phyloP scores from a whole-genome alignment of 352 stramenopile species.

The Phytophthora pini region DNA sequence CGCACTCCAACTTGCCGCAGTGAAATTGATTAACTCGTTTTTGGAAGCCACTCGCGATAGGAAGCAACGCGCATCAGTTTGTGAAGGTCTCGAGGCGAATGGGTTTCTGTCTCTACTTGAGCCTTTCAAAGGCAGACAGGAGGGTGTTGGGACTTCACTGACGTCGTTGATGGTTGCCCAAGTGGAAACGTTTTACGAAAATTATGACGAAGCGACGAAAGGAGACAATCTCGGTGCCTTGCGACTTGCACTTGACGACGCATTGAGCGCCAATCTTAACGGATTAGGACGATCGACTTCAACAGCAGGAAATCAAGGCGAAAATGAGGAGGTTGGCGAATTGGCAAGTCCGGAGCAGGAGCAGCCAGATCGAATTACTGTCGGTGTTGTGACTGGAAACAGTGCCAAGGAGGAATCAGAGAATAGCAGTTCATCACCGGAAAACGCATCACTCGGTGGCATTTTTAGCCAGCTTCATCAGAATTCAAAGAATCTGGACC shows the following conservation, averaged over 20 bases:
- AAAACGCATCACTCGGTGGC: slow-evolving; percentile 12
- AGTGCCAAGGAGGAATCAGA: not conserved
- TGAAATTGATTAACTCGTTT: slow-evolving; percentile 60
- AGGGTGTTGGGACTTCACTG: not conserved
- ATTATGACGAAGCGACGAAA: slow-evolving; percentile 21
- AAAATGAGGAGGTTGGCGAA: slow-evolving; percentile 15
- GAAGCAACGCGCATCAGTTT: slow-evolving; percentile 42
- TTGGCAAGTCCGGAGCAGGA: slow-evolving; percentile 2
- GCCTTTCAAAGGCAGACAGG: slow-evolving; percentile 16
- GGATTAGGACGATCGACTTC: not conserved
- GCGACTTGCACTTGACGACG: slow-evolving; percentile 26
- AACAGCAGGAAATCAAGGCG: slow-evolving; percentile 27
- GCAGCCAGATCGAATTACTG: not conserved
- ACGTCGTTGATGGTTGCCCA: slow-evolving; percentile 14
- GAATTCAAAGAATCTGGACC: slow-evolving; percentile 34
- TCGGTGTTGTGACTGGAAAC: not conserved
- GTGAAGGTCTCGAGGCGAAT: slow-evolving; percentile 46
- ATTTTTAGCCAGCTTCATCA: slow-evolving; percentile 40
- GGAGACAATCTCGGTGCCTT: slow-evolving; percentile 23
- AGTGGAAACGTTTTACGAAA: slow-evolving; percentile 20
- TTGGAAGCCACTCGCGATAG: slow-evolving; percentile 40
- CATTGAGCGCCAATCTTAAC: slow-evolving; percentile 9
- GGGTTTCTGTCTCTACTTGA: slow-evolving; percentile 48
- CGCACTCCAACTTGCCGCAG: slow-evolving; percentile 35
- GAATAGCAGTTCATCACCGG: not conserved